Percentiles rank a stretch among this genome's conserved stretches.
Conservation (phyloP, 345 rosid genomes). For the Murraya paniculata region DNA sequence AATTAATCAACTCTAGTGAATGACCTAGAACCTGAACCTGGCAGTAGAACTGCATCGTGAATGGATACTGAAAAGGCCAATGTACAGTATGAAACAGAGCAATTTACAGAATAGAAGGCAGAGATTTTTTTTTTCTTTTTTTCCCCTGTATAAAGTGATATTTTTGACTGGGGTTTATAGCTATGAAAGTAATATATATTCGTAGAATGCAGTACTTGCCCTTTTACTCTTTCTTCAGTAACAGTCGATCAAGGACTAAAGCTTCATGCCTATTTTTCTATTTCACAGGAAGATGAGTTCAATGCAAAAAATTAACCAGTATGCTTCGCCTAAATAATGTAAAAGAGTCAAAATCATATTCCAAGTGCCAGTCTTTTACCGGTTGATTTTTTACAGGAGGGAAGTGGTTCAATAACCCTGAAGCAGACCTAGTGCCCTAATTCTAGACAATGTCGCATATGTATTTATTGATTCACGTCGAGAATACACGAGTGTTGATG, state of each 20-base stretch:
- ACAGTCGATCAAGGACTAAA: not conserved
- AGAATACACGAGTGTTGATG: not conserved
- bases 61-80: not conserved
- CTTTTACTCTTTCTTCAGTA: too few relatives aligned
- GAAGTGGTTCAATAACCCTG: too few relatives aligned
- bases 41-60: not conserved
- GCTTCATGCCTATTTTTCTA: not conserved
- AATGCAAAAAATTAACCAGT: not conserved
- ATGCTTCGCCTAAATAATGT: not conserved
- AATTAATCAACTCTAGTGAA: not conserved
- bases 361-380: not conserved
- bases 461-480: not conserved
- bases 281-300: not conserved
- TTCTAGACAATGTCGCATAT: not conserved
- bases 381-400: not conserved
- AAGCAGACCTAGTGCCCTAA: not conserved
- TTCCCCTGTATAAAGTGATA: too few relatives aligned
- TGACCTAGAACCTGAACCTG: not conserved
- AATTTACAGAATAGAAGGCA: not conserved
- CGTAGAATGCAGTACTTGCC: too few relatives aligned
- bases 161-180: too few relatives aligned
- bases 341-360: not conserved
- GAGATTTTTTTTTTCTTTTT: not conserved
- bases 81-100: not conserved
- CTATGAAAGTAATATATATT: too few relatives aligned